A percentile compares a stretch with the other conserved stretches of the same genome.
Evolutionary conservation across 2,329 filamentous ascomycete genomes (phyloP).

Genomic region (Beauveria sp.): DNA sequence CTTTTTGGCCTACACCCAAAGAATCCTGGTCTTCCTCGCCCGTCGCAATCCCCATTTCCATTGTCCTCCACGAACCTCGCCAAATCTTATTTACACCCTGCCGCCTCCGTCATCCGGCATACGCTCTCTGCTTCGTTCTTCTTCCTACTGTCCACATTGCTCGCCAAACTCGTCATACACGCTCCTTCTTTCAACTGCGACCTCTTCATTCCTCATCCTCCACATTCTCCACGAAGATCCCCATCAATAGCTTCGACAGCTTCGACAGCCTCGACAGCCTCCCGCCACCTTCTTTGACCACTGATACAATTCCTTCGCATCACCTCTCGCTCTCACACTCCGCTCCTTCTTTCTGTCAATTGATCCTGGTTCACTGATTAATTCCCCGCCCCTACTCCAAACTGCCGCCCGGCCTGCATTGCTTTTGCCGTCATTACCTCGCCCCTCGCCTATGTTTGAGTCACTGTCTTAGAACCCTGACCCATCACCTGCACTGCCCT

Average conservation of each 20-base stretch:
- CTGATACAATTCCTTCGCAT: not conserved
- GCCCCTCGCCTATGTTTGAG: slow-evolving; percentile 9
- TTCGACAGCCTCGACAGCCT: not conserved
- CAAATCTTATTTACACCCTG: slow-evolving; percentile 7
- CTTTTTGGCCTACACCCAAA: not conserved
- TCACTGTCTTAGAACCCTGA: slow-evolving; percentile 7
- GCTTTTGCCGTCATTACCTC: not conserved
- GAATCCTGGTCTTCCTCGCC: not conserved
- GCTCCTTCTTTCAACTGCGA: not conserved
- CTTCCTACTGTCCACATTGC: not conserved
- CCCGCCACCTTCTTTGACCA: not conserved
- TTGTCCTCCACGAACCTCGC: not conserved
- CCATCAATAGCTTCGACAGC: too few relatives aligned
- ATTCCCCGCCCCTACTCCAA: not conserved
- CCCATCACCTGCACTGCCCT: not conserved
- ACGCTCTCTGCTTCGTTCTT: not conserved
- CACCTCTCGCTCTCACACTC: not conserved
- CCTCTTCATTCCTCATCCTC: not conserved
- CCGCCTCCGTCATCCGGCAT: not conserved
- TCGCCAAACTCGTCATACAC: not conserved
- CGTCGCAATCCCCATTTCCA: not conserved
- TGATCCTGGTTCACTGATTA: not conserved
- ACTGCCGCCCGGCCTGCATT: not conserved
- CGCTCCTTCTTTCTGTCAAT: not conserved
- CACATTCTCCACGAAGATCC: not conserved